Evolutionary conservation across 2,329 filamentous ascomycete species (phyloP).

Genomic region (Xylaria sp.): DNA sequence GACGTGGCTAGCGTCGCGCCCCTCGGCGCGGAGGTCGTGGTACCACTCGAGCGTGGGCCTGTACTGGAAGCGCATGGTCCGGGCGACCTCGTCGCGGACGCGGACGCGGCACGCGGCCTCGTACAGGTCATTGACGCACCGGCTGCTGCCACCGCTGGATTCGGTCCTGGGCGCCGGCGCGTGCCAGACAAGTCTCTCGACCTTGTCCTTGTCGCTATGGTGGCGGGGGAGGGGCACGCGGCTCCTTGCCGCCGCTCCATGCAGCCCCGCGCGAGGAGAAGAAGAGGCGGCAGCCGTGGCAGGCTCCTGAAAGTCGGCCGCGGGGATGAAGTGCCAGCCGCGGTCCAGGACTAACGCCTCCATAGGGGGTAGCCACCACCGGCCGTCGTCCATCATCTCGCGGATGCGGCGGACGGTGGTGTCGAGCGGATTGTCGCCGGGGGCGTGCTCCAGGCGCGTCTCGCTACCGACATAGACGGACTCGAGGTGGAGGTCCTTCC

Average conservation of each 20-base stretch:
- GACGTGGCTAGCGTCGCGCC: constrained; percentile 54
- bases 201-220: constrained; percentile 29
- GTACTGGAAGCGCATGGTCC: constrained; percentile 45
- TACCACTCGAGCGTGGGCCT: constrained; percentile 58
- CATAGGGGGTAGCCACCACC: constrained; percentile 41
- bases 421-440: constrained; percentile 43
- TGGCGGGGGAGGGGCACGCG: constrained; percentile 24
- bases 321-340: constrained; percentile 45
- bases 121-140: constrained; percentile 50
- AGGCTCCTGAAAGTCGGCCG: constrained; percentile 20
- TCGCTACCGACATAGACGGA: constrained; percentile 49
- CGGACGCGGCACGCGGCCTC: constrained; percentile 38
- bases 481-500: constrained; percentile 39
- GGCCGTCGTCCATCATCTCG: constrained; percentile 38
- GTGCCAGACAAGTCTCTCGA: constrained; percentile 49
- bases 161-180: constrained; percentile 42
- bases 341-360: constrained; percentile 31
- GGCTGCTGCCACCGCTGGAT: constrained; percentile 23
- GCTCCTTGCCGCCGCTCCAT: not conserved
- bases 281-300: constrained; percentile 11
- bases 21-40: constrained; percentile 47
- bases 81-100: constrained; percentile 17
- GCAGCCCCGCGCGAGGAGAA: not conserved
- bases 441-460: constrained; percentile 33
- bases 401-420: constrained; percentile 44